Base-by-base conservation (phyloP, 352 stramenopile species). In the Globisporangium perplexum region DNA sequence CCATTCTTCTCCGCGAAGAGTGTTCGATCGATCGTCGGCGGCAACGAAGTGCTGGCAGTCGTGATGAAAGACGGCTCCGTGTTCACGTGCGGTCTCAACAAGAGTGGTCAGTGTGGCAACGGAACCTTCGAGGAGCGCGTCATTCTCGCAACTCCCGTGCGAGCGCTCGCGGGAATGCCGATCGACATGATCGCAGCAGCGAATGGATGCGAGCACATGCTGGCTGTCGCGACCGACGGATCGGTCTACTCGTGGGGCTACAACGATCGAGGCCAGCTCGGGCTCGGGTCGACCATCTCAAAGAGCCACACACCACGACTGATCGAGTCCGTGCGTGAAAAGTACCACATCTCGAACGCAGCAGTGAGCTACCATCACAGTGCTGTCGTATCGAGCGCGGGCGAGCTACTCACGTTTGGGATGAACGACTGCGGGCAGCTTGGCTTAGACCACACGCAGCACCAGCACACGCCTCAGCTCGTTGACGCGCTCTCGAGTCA, bases 391-490 rank as follows among this genome's bases (percentile, higher is more conserved):
- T 84, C 83, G 4, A 91, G 67, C 43, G 69, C 74, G 7, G 85
- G 83, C 12, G 85, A 93, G 57, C 33, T 95, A 18, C 66, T 95
- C 7, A 92, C 69, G 50, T 95, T 95, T 63, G 85, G 85, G 11
- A 95, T 95, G 85, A 95, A 95, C 39, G 85, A 95, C 50, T 92
- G 83, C 55, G 85, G 85, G 0, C 85, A 95, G 53, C 68, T 95
- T 2, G 85, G 85, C 12, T 63, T 95, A 3, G 81, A 93, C 30
- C 74, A 93, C 47, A 83, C 75, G 4, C 85, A 95, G 56, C 85
- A 95, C 56, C 85, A 95, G 57, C 77, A 92, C 30, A 92, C 83
- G 0, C 85, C 85, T 7, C 85, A 95, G 60, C 59, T 93, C 14
- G 79, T 95, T 0, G 72, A 90, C 24, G 49, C 77, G 5, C 62